A percentile compares a stretch with the other conserved stretches of the same genome.
Conservation (phyloP, 495 filamentous ascomycete genomes). For the Talaromyces thailandensis region DNA sequence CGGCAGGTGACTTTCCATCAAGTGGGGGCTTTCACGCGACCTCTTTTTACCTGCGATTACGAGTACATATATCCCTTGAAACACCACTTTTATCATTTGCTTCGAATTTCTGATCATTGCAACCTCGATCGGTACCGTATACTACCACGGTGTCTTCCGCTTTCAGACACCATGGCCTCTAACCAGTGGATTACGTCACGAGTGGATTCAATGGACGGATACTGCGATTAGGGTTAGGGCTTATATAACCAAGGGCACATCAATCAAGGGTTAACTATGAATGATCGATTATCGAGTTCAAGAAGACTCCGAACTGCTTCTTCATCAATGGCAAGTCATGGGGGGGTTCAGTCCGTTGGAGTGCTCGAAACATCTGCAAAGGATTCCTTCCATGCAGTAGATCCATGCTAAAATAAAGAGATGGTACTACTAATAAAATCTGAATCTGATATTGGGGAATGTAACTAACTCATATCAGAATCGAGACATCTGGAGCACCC, state of each 20-base stretch:
- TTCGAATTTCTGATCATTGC: neutral
- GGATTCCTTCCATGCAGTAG: too few relatives aligned
- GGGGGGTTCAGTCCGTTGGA: too few relatives aligned
- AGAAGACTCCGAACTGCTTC: too few relatives aligned
- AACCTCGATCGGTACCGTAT: neutral
- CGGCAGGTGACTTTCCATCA: neutral
- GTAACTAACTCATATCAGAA: too few relatives aligned
- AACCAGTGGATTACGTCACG: neutral
- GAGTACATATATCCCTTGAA: too few relatives aligned
- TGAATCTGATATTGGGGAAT: too few relatives aligned
- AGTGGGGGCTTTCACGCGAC: neutral
- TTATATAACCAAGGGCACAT: neutral
- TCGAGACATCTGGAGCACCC: too few relatives aligned
- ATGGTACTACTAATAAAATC: too few relatives aligned
- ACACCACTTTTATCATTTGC: neutral
- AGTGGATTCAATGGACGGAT: neutral
- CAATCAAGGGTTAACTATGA: too few relatives aligned
- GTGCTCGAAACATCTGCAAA: too few relatives aligned
- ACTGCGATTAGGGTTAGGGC: neutral
- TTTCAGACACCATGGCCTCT: neutral
- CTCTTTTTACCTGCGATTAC: neutral
- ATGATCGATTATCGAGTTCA: neutral
- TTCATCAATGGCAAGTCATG: too few relatives aligned
- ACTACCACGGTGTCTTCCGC: neutral
- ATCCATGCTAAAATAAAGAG: too few relatives aligned